Evolutionary conservation across 257 asterid species (phyloP).

Genomic region (Nicotiana undulata): DNA sequence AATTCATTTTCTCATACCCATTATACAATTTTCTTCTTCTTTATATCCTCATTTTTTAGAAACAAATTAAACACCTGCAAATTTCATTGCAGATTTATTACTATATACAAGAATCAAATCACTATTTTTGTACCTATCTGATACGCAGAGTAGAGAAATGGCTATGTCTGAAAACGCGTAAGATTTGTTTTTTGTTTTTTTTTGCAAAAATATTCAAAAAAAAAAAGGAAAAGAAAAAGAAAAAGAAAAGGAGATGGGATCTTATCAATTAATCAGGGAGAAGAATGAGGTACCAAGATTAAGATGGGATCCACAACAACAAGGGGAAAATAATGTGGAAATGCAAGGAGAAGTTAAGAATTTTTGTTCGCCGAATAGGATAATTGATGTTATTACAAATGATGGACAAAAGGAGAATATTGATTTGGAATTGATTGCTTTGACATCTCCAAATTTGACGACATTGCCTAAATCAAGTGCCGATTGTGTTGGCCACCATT

Average conservation of each 20-base stretch:
- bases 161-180: no score
- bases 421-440: neutral
- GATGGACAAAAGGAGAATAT: neutral
- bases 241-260: neutral
- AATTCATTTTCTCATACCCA: no score
- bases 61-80: no score
- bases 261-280: slow-evolving; percentile 9
- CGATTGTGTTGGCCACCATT: neutral
- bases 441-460: neutral
- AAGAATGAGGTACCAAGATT: slow-evolving; percentile 1
- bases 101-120: no score
- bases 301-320: slow-evolving; percentile 7
- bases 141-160: no score
- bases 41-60: no score
- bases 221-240: neutral
- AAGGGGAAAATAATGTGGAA: neutral
- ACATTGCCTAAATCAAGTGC: slow-evolving; percentile 7
- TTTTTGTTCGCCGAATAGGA: neutral
- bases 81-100: no score
- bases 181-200: no score
- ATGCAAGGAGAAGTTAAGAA: neutral
- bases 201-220: neutral
- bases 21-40: no score
- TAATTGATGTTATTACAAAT: neutral
- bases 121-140: no score